phyloP scores from a whole-genome alignment of 129 eudicot species.

The Arctium minus region DNA sequence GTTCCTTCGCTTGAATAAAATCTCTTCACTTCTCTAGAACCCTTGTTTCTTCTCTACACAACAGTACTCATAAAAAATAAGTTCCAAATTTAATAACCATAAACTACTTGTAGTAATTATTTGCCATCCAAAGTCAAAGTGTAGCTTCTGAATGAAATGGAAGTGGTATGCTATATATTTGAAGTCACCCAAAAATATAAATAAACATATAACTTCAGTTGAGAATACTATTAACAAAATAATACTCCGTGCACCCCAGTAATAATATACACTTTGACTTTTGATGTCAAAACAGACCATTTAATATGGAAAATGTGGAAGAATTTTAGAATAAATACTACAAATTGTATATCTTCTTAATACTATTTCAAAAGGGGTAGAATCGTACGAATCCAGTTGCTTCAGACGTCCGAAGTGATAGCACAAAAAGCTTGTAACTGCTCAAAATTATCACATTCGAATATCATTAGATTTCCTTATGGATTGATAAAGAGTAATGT shows the following conservation, averaged over 20 bases:
- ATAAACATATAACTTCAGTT: neutral
- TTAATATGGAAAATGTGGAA: neutral
- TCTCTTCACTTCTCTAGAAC: neutral
- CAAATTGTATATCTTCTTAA: neutral
- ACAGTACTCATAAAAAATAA: neutral
- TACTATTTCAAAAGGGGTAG: neutral
- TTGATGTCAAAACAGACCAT: neutral
- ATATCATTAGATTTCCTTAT: neutral
- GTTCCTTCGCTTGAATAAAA: constrained; percentile 3
- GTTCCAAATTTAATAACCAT: neutral
- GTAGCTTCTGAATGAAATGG: neutral
- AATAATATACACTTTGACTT: neutral
- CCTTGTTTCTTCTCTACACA: constrained; percentile 32
- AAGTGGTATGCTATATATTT: neutral
- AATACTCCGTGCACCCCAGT: neutral
- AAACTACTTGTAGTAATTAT: neutral
- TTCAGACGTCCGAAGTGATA: constrained; percentile 10
- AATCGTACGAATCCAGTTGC: constrained; percentile 19
- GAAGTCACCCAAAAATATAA: neutral
- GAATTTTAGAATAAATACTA: neutral
- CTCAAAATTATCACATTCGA: neutral
- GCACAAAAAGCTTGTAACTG: constrained; percentile 13
- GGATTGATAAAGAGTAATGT: neutral
- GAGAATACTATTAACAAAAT: neutral
- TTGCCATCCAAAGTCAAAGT: neutral